Percentiles rank a stretch among this genome's conserved stretches.
These are phyloP conservation scores for Penium margaritaceum DNA, from an alignment of 139 green algal species.

Conservation along the genomic window DNA sequence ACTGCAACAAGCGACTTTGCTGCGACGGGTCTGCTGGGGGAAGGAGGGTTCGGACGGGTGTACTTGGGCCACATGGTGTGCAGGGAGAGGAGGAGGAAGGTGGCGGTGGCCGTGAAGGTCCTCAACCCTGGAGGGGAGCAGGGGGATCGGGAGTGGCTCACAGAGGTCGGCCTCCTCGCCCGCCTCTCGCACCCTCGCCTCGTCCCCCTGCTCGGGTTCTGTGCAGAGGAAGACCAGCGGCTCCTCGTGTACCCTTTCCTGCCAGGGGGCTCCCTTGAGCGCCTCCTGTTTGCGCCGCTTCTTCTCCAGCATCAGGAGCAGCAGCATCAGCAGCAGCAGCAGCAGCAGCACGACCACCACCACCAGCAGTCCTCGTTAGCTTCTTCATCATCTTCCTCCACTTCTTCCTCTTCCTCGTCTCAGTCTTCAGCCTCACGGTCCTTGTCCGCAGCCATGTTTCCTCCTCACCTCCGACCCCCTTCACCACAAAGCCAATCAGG, in stretches of 20 bases:
- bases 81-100: background rate
- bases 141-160: background rate
- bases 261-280: conserved; percentile 10
- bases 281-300: conserved; percentile 23
- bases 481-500: no score
- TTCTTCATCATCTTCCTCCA: no score
- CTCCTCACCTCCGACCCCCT: no score
- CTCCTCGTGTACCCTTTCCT: conserved; percentile 43
- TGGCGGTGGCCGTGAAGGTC: conserved; percentile 6
- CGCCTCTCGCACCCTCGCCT: conserved; percentile 9
- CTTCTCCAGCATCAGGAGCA: no score
- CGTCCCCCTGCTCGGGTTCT: conserved; percentile 32
- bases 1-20: background rate
- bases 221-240: conserved; percentile 32
- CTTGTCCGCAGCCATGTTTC: no score
- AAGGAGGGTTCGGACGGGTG: background rate
- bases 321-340: no score
- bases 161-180: background rate
- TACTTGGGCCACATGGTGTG: background rate
- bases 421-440: no score
- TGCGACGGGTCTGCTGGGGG: background rate
- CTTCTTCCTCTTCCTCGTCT: no score
- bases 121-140: conserved; percentile 5
- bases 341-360: no score
- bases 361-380: no score